Evolutionary conservation across 2,329 filamentous ascomycete genomes (phyloP).

Genomic region (Fusarium xyrophilum): DNA sequence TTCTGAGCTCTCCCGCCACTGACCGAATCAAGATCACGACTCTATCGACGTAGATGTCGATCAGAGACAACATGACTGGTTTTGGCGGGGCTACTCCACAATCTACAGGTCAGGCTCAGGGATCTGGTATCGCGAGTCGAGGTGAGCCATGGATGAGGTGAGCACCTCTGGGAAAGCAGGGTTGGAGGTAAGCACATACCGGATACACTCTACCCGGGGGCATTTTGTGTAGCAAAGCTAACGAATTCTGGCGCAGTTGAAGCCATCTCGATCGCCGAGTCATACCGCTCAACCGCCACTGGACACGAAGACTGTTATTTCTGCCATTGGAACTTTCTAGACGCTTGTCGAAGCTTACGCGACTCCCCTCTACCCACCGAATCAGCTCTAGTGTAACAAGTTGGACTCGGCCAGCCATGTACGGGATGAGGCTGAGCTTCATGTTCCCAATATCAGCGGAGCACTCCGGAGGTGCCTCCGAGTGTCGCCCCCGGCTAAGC

Average conservation of each 20-base stretch:
- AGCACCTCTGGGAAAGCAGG: background rate
- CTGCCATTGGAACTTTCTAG: background rate
- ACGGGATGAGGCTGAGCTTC: too few species aligned
- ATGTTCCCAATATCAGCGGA: background rate
- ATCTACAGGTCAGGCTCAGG: fast-evolving
- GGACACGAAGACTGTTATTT: fast-evolving
- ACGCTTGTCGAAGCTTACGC: background rate
- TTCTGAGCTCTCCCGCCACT: background rate
- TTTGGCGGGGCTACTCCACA: fast-evolving
- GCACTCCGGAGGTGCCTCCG: too few species aligned
- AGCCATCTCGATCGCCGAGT: background rate
- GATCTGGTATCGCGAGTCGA: fast-evolving
- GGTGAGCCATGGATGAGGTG: background rate
- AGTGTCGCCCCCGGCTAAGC: background rate
- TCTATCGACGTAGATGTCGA: fast-evolving
- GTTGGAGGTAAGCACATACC: too few species aligned
- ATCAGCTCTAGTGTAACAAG: too few species aligned
- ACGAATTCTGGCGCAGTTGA: fast-evolving
- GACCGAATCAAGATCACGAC: fast-evolving
- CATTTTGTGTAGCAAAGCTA: fast-evolving
- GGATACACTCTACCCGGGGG: fast-evolving
- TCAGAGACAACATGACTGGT: fast-evolving
- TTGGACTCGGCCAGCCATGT: background rate
- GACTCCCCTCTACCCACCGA: fast-evolving
- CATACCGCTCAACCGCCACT: too few species aligned